These are phyloP conservation scores for Asterionellopsis glacialis DNA, from an alignment of 108 stramenopile genomes.

Conservation along the genomic window DNA sequence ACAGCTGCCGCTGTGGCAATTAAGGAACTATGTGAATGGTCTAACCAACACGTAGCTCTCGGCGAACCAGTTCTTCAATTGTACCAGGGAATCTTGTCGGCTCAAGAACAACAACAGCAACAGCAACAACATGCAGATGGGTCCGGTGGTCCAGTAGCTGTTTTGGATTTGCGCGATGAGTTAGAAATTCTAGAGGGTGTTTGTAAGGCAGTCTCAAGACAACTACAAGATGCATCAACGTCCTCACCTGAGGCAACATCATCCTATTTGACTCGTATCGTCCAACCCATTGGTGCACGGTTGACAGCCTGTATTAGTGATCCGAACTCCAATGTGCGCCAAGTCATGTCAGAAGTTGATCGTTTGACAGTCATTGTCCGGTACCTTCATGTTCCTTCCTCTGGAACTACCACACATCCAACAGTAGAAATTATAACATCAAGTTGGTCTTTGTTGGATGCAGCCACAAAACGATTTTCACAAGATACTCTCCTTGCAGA, in stretches of 20 bases:
- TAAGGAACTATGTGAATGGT: constrained; percentile 67
- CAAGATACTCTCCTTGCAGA: constrained; percentile 70
- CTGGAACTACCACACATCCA: constrained; percentile 40
- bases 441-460: constrained; percentile 80
- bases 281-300: constrained; percentile 73
- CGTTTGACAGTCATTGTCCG: constrained; percentile 80
- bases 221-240: constrained; percentile 33
- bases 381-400: constrained; percentile 25
- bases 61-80: constrained; percentile 79
- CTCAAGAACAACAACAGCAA: constrained; percentile 21
- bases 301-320: constrained; percentile 34
- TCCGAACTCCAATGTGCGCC: constrained; percentile 32
- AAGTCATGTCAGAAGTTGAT: constrained; percentile 72
- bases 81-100: constrained; percentile 63
- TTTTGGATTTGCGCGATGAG: constrained; percentile 79
- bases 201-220: constrained; percentile 68
- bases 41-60: constrained; percentile 33
- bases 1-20: constrained; percentile 80
- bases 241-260: constrained; percentile 6
- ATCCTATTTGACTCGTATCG: constrained; percentile 50
- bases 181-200: constrained; percentile 87
- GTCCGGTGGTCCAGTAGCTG: constrained; percentile 1
- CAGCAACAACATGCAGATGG: not conserved
- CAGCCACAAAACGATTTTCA: constrained; percentile 56
- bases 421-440: constrained; percentile 74